Evolutionary conservation across 73 alveolate genomes (phyloP), one percentile per base, ranked within the genome.

Genomic region (Symbiodinium pilosum): DNA sequence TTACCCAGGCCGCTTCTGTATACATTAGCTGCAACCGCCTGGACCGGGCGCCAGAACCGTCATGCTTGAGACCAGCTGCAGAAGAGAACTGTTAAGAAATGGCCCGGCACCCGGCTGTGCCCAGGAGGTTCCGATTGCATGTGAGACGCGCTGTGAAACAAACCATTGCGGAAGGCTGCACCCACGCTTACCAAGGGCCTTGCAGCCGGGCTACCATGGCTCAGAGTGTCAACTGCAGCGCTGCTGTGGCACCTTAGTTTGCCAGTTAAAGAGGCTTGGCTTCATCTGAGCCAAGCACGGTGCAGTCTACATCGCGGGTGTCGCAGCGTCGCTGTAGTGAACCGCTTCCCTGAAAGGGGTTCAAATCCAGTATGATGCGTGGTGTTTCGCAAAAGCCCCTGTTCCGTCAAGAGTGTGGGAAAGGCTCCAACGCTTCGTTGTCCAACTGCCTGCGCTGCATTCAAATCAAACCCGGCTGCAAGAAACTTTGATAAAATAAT

Each of bases 221-320:
- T 64, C 81, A 64, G 81, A 64, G 81, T 64, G 81, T 4, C 81
- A 64, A 38, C 81, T 64, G 81, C 81, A 64, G 81, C 81, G 81
- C 81, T 64, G 81, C 81, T n/a, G 81, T 64, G 81, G 81, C 81
- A 64, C 81, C 81, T 64, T 14, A n/a, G 81, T 9, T 64, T 64
- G 24, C 81, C 32, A 54, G 16, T 47, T 47, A 16, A 47, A 54
- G 32, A 0, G 5, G 73, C 73, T n/a, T n/a, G n/a, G n/a, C n/a
- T n/a, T n/a, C n/a, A n/a, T n/a, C n/a, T n/a, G n/a, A n/a, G n/a
- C n/a, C n/a, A n/a, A n/a, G n/a, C n/a, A n/a, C n/a, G n/a, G n/a
- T n/a, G n/a, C n/a, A n/a, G n/a, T n/a, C n/a, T n/a, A n/a, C n/a
- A n/a, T n/a, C n/a, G n/a, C n/a, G n/a, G n/a, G n/a, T n/a, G n/a